Base-by-base conservation (phyloP, 2,329 filamentous ascomycete species). In the Remersonia thermophila region DNA sequence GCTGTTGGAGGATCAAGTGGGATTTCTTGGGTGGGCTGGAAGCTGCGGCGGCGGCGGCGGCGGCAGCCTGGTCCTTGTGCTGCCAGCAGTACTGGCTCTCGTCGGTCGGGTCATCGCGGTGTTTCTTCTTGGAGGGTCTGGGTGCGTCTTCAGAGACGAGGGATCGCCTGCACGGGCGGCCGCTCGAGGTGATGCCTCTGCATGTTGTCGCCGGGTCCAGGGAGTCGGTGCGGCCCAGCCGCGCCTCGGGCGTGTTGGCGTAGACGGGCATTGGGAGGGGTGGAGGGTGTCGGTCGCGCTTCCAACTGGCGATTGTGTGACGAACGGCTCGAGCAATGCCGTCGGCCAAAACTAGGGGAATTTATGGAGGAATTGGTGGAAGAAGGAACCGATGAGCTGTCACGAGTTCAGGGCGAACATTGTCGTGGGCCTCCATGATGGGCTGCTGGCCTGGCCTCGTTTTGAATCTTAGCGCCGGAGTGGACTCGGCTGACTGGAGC, bases 81-180 rank as follows among this genome's bases (percentile, higher is more conserved):
- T 95, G 86, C 81, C 83, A 94, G 65, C 89, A 96, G 61, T 86
- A 95, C 33, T 79, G 71, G n/a, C 61, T 66, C 42, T 75, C 69
- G 32, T 73, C 67, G 38, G 64, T 60, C 2, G 71, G 67, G 41
- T 75, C 68, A 37, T 63, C 60, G 5, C 63, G 59, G 49, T 61
- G n/a, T n/a, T n/a, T 55, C 11, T 58, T 50, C 15, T 50, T 44
- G 42, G 53, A 39, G 51, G 54, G 40, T 44, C 47, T 53, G 7
- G 40, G 29, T 27, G 42, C 49, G 41, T 38, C 57, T 48, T 44
- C 54, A 47, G 55, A 62, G 8, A 71, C 65, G 26, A 93, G 63
- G 5, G 78, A 66, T 35, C 85, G 73, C 45, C 89, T 76, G 62
- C 91, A 98, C 9, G 84, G 82, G 33, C 77, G 71, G n/a, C 91